Evolutionary conservation across 2,329 filamentous ascomycete genomes (phyloP), one percentile per base, ranked within the genome.

Genomic region (Juglanconis juglandina): DNA sequence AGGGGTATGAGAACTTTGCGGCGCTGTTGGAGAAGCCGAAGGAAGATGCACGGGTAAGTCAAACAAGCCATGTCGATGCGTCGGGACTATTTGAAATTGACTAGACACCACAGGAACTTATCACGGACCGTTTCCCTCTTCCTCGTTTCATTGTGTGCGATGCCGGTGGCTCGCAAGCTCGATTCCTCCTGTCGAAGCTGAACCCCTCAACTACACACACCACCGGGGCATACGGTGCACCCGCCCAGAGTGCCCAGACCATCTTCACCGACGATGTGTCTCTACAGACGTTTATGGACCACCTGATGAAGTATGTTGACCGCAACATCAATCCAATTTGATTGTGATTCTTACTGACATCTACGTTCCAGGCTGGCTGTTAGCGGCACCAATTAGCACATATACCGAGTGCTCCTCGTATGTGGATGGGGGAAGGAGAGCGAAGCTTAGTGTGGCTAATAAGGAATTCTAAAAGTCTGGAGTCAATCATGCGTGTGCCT

Each of bases 191-290:
- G 49, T 96, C 92, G 46, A 99, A 99, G 79, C 86, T 99, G 62
- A 99, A 99, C 77, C 95, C 95, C 0, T 96, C 91, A 1, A 99
- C 95, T 4, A 99, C 95, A 13, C 95, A 99, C 74, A 97, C 95
- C 0, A 93, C 90, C 0, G 91, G 92, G 56, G 90, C 91, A 11
- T 98, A 96, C 71, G 95, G 95, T 59, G 93, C 92, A 63, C 90
- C 94, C 53, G 83, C 85, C 3, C 91, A 94, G 70, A 93, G 90
- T 51, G 93, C 94, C 8, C 95, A 99, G 76, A 99, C 95, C 5
- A 99, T 99, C 69, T 99, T 99, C 78, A 99, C 95, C 1, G 95
- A 99, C 71, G 95, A 99, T 75, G 95, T 99, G 58, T 97, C 92
- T 58, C 79, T 99, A 72, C 94, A 98, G 76, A 98, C 94, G 1